Evolutionary conservation across 1,139 yeast species (phyloP), one percentile per base, ranked within the genome.

Genomic region (Yamadazyma conglobata): DNA sequence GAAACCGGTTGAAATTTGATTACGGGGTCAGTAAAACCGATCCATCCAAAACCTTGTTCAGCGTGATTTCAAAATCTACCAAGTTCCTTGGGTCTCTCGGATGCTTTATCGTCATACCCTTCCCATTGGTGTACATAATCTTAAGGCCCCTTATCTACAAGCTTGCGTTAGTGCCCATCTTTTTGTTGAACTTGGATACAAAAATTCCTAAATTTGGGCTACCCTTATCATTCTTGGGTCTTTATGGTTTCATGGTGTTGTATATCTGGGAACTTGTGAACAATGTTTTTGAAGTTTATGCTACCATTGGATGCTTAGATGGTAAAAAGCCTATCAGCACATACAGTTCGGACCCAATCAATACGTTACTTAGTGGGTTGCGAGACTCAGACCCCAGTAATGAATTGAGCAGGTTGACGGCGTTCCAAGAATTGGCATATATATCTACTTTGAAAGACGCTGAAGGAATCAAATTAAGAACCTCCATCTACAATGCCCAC

Each of bases 221-320:
- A 4, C 58, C 75, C 0, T 38, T 71, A 14, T 38, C 44, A 2
- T 54, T 68, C n/a, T 42, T 66, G 24, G 17, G 65, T 9, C 55
- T 60, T 27, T 42, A 72, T 5, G 45, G 66, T 2, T 63, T 68
- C 38, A 46, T 70, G 8, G 42, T 70, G 4, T 44, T 69, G 4
- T 44, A 70, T 24, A 47, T 66, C 13, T 83, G 88, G 84, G 88
- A 81, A 43, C 38, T 75, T 8, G 57, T 75, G 19, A 82, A 84
- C 52, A 70, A 74, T 36, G 62, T 78, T 2, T 88, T 78, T 50
- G 66, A 76, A 40, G 80, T 87, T 4, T 89, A 86, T 54, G 71
- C 89, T 49, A 72, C 88, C 6, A 71, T 85, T 38, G 96, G 96
- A 0, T 91, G 97, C 43, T 56, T 83, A 30, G 87, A 83, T 46